Evolutionary conservation across 768 basidiomycete species (phyloP).

Genomic region (Daedaleopsis sinensis): DNA sequence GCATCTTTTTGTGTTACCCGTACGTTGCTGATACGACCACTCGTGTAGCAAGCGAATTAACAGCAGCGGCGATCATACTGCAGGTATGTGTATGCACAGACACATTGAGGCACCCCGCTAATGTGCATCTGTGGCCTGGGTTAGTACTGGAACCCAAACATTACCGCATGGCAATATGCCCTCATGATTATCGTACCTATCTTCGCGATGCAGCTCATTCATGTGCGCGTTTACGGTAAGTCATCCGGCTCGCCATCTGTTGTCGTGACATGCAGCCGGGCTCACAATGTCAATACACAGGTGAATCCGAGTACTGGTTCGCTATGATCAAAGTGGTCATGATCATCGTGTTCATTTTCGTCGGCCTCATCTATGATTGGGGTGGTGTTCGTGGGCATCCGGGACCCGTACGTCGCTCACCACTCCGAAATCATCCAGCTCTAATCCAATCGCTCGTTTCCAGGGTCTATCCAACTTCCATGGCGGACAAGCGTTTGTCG

Average conservation of each 20-base stretch:
- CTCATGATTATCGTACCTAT: slow-evolving; percentile 56
- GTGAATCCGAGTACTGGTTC: slow-evolving; percentile 67
- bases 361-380: slow-evolving; percentile 66
- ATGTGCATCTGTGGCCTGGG: slow-evolving; percentile 8
- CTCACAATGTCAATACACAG: slow-evolving; percentile 24
- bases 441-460: not conserved
- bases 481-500: slow-evolving; percentile 53
- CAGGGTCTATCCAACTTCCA: slow-evolving; percentile 57
- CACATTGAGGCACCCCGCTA: not conserved
- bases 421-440: not conserved
- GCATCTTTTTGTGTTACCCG: no score
- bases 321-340: slow-evolving; percentile 66
- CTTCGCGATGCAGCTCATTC: slow-evolving; percentile 55
- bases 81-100: slow-evolving; percentile 33
- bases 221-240: slow-evolving; percentile 58
- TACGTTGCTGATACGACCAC: no score
- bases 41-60: slow-evolving; percentile 65
- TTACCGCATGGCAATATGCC: slow-evolving; percentile 59
- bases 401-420: slow-evolving; percentile 48
- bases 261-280: not conserved
- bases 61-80: slow-evolving; percentile 56
- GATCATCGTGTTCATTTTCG: slow-evolving; percentile 63
- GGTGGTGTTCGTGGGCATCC: slow-evolving; percentile 59
- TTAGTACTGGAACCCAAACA: slow-evolving; percentile 48
- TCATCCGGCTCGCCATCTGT: no score